phyloP scores from a whole-genome alignment of 768 basidiomycete genomes.

The Hericium erinaceus region DNA sequence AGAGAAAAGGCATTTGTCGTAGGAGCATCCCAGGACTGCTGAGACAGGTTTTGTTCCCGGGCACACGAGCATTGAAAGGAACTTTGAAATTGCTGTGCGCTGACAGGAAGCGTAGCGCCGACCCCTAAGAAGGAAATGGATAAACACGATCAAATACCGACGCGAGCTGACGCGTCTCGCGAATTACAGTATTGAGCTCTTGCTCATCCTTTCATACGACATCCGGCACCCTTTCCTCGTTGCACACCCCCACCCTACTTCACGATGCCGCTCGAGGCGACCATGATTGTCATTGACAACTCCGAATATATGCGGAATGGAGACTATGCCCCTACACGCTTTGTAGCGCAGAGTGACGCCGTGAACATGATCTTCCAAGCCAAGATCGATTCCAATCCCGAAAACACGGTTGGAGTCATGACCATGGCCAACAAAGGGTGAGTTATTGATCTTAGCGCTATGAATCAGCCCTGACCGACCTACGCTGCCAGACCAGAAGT shows the following conservation, averaged over 20 bases:
- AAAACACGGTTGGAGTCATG: slow-evolving; percentile 97
- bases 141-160: background rate
- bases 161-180: background rate
- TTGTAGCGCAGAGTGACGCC: slow-evolving; percentile 87
- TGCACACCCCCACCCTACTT: slow-evolving; percentile 1
- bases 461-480: no score
- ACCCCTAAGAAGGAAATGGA: no score
- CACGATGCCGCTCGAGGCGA: slow-evolving; percentile 94
- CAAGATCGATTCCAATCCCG: slow-evolving; percentile 93
- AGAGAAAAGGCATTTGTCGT: no score
- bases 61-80: no score
- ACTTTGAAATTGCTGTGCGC: no score
- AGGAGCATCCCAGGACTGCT: no score
- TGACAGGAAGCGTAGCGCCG: no score
- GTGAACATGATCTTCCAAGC: slow-evolving; percentile 84
- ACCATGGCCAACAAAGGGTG: slow-evolving; percentile 97
- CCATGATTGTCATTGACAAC: slow-evolving; percentile 96
- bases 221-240: background rate
- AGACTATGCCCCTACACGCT: slow-evolving; percentile 80
- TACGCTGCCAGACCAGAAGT: slow-evolving; percentile 69
- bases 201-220: background rate
- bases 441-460: slow-evolving; percentile 15
- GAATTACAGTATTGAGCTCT: background rate
- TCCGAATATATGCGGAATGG: slow-evolving; percentile 97
- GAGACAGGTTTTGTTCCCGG: no score